These are phyloP conservation scores for Ustulina deusta DNA, from an alignment of 2,329 filamentous ascomycete species.

Conservation along the genomic window DNA sequence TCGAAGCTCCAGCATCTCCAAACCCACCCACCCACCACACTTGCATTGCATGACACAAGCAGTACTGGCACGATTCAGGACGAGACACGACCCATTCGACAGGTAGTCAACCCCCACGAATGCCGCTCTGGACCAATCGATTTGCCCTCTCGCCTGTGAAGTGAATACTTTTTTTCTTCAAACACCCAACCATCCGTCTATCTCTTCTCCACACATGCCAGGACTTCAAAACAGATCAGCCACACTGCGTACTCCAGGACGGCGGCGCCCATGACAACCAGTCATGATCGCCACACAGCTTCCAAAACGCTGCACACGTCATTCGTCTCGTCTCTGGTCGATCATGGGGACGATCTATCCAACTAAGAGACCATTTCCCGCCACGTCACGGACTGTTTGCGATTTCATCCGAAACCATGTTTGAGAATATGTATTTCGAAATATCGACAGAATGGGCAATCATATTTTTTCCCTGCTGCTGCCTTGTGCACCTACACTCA, in stretches of 20 bases:
- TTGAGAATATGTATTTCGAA: background rate
- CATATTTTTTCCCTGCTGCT: background rate
- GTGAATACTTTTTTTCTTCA: background rate
- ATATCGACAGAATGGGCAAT: background rate
- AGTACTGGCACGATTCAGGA: slow-evolving; percentile 31
- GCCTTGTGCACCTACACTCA: background rate
- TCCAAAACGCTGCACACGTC: slow-evolving; percentile 37
- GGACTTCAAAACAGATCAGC: slow-evolving; percentile 24
- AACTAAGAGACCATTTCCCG: background rate
- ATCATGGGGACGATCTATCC: background rate
- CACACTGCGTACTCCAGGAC: too few species aligned
- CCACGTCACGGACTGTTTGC: background rate
- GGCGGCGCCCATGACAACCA: background rate
- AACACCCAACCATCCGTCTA: background rate
- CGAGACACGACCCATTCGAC: slow-evolving; percentile 30
- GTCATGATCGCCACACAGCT: slow-evolving; percentile 5
- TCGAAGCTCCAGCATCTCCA: background rate
- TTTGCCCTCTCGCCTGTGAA: background rate
- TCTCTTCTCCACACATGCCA: slow-evolving; percentile 19
- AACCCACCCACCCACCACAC: slow-evolving; percentile 15
- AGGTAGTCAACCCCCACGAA: background rate
- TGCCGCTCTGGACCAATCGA: slow-evolving; percentile 20
- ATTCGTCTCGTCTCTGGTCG: slow-evolving; percentile 17
- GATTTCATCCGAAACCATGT: background rate
- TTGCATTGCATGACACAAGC: slow-evolving; percentile 7